Base-by-base conservation (phyloP, 1,139 yeast genomes). In the Pichia sp. region DNA sequence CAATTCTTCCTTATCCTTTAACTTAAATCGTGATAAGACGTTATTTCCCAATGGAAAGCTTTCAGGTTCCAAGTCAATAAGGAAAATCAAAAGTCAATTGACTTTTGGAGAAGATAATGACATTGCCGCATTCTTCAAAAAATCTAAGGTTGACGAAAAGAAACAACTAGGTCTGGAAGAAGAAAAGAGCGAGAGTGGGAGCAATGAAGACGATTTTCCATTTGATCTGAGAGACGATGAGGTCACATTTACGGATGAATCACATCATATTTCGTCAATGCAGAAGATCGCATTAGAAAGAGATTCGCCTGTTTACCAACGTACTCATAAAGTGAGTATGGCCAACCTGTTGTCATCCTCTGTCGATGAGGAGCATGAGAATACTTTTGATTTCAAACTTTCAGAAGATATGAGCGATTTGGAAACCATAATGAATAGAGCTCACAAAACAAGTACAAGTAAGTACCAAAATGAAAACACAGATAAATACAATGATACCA, bases 221-320 rank as follows among this genome's bases (percentile, higher is more conserved):
- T 16, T 27, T 6, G 33, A 31, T 7, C 33, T 8, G 33, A 27
- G 36, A n/a, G 33, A 34, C 36, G 40, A 37, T 6, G 50, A 48
- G 23, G 23, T 47, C 3, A 47, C 50, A 8, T 44, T 47, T 33
- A 27, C 39, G 2, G 45, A 44, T 8, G 37, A 40, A 3, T 23
- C 40, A 9, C 42, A 37, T 27, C 44, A 46, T 40, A 48, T 47
- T 26, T 36, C 51, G 1, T 46, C 38, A 3, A 48, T 48, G 48
- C 38, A 52, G 33, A 54, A 51, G 37, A 42, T 55, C 28, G 43
- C 43, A 3, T 52, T 53, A 4, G 57, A 54, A 34, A 50, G 60
- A 38, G 56, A 55, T 43, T 56, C 60, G 3, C 59, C 60, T 0
- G 38, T 48, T 2, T 47, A 44, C 32, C 45, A 44, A 34, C 35